Percentiles rank a stretch among this genome's conserved stretches.
Evolutionary conservation across 140 eudicot genomes (phyloP).

Genomic region (Cichorium intybus): DNA sequence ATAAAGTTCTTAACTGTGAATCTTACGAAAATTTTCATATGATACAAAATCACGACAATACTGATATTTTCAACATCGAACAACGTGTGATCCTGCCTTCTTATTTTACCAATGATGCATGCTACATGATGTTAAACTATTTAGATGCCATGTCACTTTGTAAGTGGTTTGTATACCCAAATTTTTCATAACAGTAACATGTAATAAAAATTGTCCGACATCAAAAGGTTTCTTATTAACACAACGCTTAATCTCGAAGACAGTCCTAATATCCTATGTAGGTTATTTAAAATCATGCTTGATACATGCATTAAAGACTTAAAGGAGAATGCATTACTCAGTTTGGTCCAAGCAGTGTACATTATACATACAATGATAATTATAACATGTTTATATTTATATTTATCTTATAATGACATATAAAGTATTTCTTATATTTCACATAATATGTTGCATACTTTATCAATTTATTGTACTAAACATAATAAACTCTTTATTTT

Average conservation of each 20-base stretch:
- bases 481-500: no score
- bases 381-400: no score
- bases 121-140: conserved; percentile 8
- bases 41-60: not conserved
- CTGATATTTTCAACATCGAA: not conserved
- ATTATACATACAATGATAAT: no score
- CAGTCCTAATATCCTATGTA: not conserved
- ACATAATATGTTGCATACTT: no score
- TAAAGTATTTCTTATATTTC: no score
- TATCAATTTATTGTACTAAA: no score
- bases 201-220: conserved; percentile 16
- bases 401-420: no score
- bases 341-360: no score
- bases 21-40: not conserved
- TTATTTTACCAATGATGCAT: conserved; percentile 13
- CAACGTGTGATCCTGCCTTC: not conserved
- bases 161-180: conserved; percentile 13
- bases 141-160: conserved; percentile 9
- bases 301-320: not conserved
- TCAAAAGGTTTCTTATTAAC: not conserved
- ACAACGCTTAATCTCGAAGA: not conserved
- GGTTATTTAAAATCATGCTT: not conserved
- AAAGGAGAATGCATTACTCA: no score
- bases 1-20: not conserved
- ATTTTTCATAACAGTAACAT: not conserved